Evolutionary conservation across 2,329 filamentous ascomycete genomes (phyloP), one percentile per base, ranked within the genome.

Genomic region (Verticillium klebahnii): DNA sequence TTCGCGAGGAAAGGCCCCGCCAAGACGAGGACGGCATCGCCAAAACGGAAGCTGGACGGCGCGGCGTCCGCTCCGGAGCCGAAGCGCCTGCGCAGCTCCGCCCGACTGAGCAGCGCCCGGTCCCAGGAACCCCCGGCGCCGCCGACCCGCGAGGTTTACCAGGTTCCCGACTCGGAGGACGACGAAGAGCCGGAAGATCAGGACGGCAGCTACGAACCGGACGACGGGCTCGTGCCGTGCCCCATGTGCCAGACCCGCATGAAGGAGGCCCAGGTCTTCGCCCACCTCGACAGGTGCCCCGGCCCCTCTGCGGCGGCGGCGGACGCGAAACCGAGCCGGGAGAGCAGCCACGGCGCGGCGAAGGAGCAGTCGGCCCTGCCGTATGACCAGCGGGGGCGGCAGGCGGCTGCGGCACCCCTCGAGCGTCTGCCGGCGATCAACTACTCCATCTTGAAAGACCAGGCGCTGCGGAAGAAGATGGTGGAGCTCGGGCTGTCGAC

Each of bases 361-460:
- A 57, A 23, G 12, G 31, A 14, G 25, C 29, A 23, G 23, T 6
- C 54, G 6, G n/a, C n/a, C 31, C 56, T 15, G 56, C 56, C 19
- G 31, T 59, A 5, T 11, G 32, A 37, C 14, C 25, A 39, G 32
- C 23, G 9, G 61, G 59, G 1, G 34, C 57, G 9, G 59, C 63
- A 31, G 56, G 57, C 14, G 1, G 32, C 14, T 56, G 39, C 56
- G 63, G 60, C 5, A 74, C 40, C 77, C 69, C 64, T 71, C 14
- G 87, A 92, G 58, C 85, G 90, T 37, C 79, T 97, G 11, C 90
- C 95, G 0, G 86, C 91, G 11, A 81, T 97, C 19, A 95, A 92
- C 70, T 98, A 97, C 74, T 89, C 89, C 25, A 84, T 97, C 72
- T 77, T 97, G n/a, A 96, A 89, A 71, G 94, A 98, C 25, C 78